Base-by-base conservation (phyloP, 768 basidiomycete species). In the Thelephora ganbajun region DNA sequence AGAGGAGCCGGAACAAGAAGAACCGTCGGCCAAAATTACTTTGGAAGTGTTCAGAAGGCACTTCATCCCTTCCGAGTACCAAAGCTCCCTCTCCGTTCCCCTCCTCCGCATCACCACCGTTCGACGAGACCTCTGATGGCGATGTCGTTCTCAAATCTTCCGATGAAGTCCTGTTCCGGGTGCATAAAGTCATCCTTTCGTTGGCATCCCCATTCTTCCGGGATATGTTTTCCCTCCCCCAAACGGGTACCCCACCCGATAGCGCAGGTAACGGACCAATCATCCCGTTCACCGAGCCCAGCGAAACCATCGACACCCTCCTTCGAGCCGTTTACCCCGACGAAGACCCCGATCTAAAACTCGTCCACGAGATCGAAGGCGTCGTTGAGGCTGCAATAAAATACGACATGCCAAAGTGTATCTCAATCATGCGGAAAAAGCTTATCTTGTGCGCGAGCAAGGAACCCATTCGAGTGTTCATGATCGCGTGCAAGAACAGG, bases 241-340 rank as follows among this genome's bases (percentile, higher is more conserved):
- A 45, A 4, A 22, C 18, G 9, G 39, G 12, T n/a, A 11, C 39
- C 7, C 12, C 14, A 4, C 16, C 39, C 9, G 39, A 41, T 41
- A 14, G 18, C 14, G 9, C 16, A 2, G 39, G 22, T 18, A 18
- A 16, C 14, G 22, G 42, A 19, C 49, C 45, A 9, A 35, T 43
- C 36, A 35, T 54, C 42, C n/a, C 34, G 2, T 6, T 56, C 42
- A 14, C 16, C 34, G 53, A 54, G 45, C 43, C 45, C 41, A 47
- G 46, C 20, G 16, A 20, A 7, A 53, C 53, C n/a, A 37, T 56
- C 19, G 55, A 58, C 33, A 26, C 36, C 5, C 44, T 56, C 19
- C 45, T 58, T 14, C 53, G 53, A 30, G 42, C 54, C 45, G 47
- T 47, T 42, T 58, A 58, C 37, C 55, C 57, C 4, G 43, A 54